Evolutionary conservation across 2,329 filamentous ascomycete species (phyloP).

Genomic region (Grosmannia clavigera): DNA sequence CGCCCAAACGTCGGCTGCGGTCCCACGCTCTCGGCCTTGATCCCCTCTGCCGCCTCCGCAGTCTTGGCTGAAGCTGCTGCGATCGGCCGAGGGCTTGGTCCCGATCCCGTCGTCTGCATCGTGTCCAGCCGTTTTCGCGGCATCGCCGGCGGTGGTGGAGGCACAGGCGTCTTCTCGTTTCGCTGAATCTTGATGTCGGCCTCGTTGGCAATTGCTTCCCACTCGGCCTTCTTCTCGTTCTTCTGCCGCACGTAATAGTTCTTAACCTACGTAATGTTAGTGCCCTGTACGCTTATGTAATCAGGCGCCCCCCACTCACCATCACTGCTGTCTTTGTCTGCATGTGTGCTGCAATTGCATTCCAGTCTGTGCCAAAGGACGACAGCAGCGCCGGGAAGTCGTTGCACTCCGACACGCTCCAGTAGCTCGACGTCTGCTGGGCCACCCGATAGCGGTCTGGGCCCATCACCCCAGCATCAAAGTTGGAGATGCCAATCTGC

Average conservation of each 20-base stretch:
- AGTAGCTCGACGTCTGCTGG: conserved; percentile 64
- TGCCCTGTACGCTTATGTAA: background rate
- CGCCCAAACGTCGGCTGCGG: conserved; percentile 12
- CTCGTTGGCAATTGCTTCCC: conserved; percentile 46
- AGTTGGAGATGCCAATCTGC: conserved; percentile 34
- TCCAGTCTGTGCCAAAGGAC: conserved; percentile 71
- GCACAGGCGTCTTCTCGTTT: conserved; percentile 47
- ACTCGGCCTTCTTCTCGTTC: conserved; percentile 39
- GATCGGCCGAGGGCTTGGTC: background rate
- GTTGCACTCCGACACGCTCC: conserved; percentile 70
- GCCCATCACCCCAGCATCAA: conserved; percentile 32
- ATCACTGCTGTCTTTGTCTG: conserved; percentile 78
- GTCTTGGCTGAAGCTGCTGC: background rate
- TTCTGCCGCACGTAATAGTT: conserved; percentile 56
- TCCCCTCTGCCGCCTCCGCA: background rate
- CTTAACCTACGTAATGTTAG: conserved; percentile 39
- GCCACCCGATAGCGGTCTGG: conserved; percentile 33
- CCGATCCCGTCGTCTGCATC: conserved; percentile 22
- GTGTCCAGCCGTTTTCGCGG: conserved; percentile 6
- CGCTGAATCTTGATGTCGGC: conserved; percentile 43
- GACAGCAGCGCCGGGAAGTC: conserved; percentile 63
- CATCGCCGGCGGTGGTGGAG: conserved; percentile 37
- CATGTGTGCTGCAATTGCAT: conserved; percentile 64
- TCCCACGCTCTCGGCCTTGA: conserved; percentile 28
- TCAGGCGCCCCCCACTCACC: conserved; percentile 30